Evolutionary conservation across 768 basidiomycete genomes (phyloP), one percentile per base, ranked within the genome.

Genomic region (Kwoniella botswanensis): DNA sequence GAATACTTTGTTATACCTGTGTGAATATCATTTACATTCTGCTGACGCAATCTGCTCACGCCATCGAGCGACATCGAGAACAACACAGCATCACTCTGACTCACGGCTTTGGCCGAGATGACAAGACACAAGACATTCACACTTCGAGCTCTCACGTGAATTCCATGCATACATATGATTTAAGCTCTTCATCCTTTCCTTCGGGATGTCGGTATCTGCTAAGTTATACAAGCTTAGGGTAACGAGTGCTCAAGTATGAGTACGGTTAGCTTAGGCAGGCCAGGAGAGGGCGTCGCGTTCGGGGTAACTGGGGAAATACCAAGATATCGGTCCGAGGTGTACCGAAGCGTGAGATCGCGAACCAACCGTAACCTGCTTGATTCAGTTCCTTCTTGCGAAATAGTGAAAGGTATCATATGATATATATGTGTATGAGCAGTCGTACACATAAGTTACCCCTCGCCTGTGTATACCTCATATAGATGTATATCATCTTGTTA

Each of bases 41-140:
- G 11, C 26, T 58, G 57, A 58, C 57, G 57, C 57, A 58, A 58
- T 58, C 57, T 35, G 26, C 57, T 58, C 24, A 58, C 57, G 57
- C 57, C 57, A 58, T 58, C 57, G 57, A 58, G 57, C 57, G 57
- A 58, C 57, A 58, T 56, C 12, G n/a, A 12, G 15, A 21, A 53
- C 17, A 53, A 17, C 52, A 15, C 52, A 17, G 15, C 17, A 21
- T 56, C n/a, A 55, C 24, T 22, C 21, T 24, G 9, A 55, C 15
- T n/a, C 54, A 21, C 57, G 57, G 57, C 18, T 18, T 58, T 35
- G 57, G 2, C 57, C 57, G 57, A 58, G 29, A 58, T 35, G 1
- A 26, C 57, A 21, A 24, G 10, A 12, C 29, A 58, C 26, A 13
- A 17, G 57, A 24, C 1, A 26, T 13, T 9, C 21, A 50, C 18